A percentile compares a stretch with the other conserved stretches of the same genome.
phyloP scores from a whole-genome alignment of 441 rosid genomes.

The Manihot esculenta region DNA sequence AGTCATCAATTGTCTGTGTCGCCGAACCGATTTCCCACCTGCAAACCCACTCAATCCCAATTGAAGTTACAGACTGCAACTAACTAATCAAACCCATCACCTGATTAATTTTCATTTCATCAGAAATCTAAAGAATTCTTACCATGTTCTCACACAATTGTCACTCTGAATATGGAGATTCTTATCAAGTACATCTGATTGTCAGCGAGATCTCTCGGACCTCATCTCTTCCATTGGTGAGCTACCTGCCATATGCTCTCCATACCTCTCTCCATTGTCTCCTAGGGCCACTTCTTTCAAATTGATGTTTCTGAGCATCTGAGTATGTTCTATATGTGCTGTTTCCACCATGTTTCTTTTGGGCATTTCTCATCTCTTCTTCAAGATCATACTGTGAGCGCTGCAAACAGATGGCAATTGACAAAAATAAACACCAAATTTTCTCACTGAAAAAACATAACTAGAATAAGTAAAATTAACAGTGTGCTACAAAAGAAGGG shows the following conservation, averaged over 20 bases:
- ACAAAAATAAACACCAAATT: not conserved
- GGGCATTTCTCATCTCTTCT: conserved; percentile 67
- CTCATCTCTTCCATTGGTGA: conserved; percentile 32
- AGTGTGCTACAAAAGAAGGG: not conserved
- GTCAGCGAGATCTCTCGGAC: conserved; percentile 36
- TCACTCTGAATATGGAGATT: not conserved
- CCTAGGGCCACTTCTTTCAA: conserved; percentile 51
- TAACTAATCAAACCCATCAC: not conserved
- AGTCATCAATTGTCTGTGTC: not conserved
- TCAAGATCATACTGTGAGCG: conserved; percentile 79
- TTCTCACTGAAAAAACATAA: not conserved
- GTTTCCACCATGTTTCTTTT: conserved; percentile 59
- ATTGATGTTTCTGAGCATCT: conserved; percentile 50
- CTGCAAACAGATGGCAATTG: conserved; percentile 38
- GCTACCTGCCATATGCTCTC: conserved; percentile 48
- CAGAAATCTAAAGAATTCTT: conserved; percentile 11
- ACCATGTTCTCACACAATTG: not conserved
- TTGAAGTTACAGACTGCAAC: not conserved
- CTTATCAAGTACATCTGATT: not conserved
- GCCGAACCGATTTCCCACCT: not conserved
- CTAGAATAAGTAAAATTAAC: not conserved
- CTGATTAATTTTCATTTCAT: not conserved
- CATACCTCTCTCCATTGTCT: conserved; percentile 62
- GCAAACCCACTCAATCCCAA: not conserved
- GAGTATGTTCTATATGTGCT: conserved; percentile 47